Evolutionary conservation across 352 stramenopile species (phyloP).

Genomic region (Phytophthora pluvialis): DNA sequence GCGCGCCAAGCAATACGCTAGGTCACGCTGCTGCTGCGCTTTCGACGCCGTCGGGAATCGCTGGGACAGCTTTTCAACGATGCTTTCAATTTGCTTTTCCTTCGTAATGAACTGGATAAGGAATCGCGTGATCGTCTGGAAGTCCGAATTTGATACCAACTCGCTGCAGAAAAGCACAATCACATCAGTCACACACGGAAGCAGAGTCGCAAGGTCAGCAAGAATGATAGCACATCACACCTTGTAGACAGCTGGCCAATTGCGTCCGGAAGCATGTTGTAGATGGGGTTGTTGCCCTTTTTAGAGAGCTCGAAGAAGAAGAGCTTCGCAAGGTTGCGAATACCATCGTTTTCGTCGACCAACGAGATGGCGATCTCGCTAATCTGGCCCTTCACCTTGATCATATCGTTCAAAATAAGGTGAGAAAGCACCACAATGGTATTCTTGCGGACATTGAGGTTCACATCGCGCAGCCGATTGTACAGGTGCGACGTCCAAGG

Average conservation of each 20-base stretch:
- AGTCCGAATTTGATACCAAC: constrained; percentile 88
- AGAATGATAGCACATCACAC: constrained; percentile 30
- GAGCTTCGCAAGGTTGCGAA: constrained; percentile 93
- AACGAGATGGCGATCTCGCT: constrained; percentile 96
- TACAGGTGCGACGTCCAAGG: constrained; percentile 98
- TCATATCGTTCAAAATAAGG: constrained; percentile 99
- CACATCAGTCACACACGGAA: constrained; percentile 7
- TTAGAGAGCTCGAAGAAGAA: constrained; percentile 98
- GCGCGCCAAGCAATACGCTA: constrained; percentile 96
- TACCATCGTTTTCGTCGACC: constrained; percentile 92
- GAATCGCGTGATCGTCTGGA: constrained; percentile 95
- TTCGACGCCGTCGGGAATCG: constrained; percentile 90
- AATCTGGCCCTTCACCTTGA: constrained; percentile 98
- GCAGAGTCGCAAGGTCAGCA: not conserved
- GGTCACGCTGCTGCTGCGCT: constrained; percentile 75
- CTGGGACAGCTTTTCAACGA: constrained; percentile 94
- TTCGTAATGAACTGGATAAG: constrained; percentile 98
- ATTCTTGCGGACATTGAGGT: constrained; percentile 94
- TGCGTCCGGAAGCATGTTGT: constrained; percentile 99
- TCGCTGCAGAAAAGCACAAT: constrained; percentile 43
- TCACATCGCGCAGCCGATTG: constrained; percentile 91
- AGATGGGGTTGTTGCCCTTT: constrained; percentile 97
- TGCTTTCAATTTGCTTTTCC: constrained; percentile 90
- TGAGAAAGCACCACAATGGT: constrained; percentile 98
- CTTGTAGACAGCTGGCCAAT: constrained; percentile 92